phyloP scores from a whole-genome alignment of 108 stramenopile species.

The Discostella pseudostelligera region DNA sequence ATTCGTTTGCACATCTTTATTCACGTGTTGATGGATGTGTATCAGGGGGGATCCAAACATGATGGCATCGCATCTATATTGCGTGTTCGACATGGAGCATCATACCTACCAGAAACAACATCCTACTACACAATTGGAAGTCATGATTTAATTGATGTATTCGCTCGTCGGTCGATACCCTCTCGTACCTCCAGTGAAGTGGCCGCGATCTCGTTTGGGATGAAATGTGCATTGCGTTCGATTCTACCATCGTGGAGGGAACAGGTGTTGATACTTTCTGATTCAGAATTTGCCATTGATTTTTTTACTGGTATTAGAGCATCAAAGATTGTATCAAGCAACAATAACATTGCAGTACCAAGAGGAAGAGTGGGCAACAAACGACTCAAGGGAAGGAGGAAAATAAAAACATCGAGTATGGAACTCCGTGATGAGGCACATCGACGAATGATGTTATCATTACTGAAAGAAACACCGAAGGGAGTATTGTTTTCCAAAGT shows the following conservation, averaged over 20 bases:
- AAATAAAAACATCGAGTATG: background rate
- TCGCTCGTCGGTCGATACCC: constrained; percentile 24
- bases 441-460: constrained; percentile 13
- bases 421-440: constrained; percentile 26
- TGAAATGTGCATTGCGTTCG: constrained; percentile 25
- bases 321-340: background rate
- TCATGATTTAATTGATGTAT: constrained; percentile 23
- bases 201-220: constrained; percentile 38
- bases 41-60: constrained; percentile 38
- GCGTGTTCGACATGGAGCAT: constrained; percentile 17
- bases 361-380: background rate
- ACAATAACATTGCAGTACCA: background rate
- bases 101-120: background rate
- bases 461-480: constrained; percentile 22
- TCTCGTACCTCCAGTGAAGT: constrained; percentile 29
- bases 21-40: background rate
- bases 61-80: constrained; percentile 35
- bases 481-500: constrained; percentile 38
- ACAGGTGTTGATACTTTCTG: constrained; percentile 30
- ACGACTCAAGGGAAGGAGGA: constrained; percentile 2
- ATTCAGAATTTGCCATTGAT: constrained; percentile 36
- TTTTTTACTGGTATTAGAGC: constrained; percentile 11
- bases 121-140: background rate
- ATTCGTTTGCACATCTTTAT: background rate
- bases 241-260: constrained; percentile 18